Base-by-base conservation (phyloP, 805 yeast species). In the Metschnikowia lachancei region DNA sequence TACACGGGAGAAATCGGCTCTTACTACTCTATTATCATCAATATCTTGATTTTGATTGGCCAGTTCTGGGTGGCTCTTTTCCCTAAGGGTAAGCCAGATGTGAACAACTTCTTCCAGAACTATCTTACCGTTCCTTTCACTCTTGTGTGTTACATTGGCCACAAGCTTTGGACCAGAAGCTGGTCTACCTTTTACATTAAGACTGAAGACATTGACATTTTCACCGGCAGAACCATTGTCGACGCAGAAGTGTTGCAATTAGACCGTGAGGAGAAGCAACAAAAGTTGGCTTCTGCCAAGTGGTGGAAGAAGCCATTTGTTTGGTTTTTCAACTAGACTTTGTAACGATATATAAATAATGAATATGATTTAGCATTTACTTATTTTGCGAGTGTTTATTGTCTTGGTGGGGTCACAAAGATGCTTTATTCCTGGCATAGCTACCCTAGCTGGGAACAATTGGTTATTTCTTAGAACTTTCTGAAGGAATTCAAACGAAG, bases 1-100 rank as follows among this genome's bases (percentile, higher is more conserved):
- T 63, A 69, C 22, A 73, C 76, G 10, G 76, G 75, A 24, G 62
- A 65, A 17, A 54, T 60, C 53, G 76, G 76, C 13, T 70, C 75
- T 4, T 58, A 55, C 41, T 67, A 62, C 52, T 70, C 68, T 14
- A 49, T 65, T 22, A 32, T 65, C 18, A 49, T 61, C 36, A 68
- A 66, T 51, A 39, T 53, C 13, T 61, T 71, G 41, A 63, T 71
- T 43, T 61, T 71, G 52, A 57, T 71, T 45, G 74, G 71, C 17
- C 75, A 71, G 55, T 71, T 71, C 56, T 71, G 74, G 74, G 70
- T 71, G 38, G 72, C 75, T 4, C 66, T 71, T 46, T 71, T 52
- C 62, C 76, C 76, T 1, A 42, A 46, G 35, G 53, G 58, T 18
- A 53, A 56, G 44, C 50, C 65, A 9, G 51, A 55, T 39, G 64